Conservation (phyloP, 2,329 filamentous ascomycete genomes). For the Alternaria consortialis region DNA sequence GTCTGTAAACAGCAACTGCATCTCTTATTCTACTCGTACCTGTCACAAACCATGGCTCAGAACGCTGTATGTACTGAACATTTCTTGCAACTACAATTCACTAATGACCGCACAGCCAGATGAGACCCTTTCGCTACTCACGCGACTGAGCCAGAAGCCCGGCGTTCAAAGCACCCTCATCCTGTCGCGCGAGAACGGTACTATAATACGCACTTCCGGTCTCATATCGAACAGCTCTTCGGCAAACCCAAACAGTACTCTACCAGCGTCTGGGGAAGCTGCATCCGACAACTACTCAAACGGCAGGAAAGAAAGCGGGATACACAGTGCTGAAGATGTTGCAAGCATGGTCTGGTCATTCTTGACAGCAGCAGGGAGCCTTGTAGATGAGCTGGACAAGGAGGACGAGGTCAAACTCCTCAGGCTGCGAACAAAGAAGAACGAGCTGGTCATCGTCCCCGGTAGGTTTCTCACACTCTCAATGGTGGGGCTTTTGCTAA, state of each 20-base stretch:
- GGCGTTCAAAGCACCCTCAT: constrained; percentile 82
- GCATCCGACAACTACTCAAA: constrained; percentile 44
- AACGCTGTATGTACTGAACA: constrained; percentile 29
- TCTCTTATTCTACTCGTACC: constrained; percentile 1
- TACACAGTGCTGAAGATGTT: constrained; percentile 74
- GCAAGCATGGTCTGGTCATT: constrained; percentile 80
- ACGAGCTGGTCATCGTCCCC: constrained; percentile 84
- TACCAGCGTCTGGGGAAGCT: constrained; percentile 47
- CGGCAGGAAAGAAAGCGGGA: constrained; percentile 54
- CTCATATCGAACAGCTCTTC: constrained; percentile 68
- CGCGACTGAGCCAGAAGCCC: constrained; percentile 77
- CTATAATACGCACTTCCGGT: constrained; percentile 79
- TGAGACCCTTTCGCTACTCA: constrained; percentile 71
- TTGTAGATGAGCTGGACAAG: constrained; percentile 77
- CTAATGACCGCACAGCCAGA: constrained; percentile 50
- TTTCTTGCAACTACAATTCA: background rate
- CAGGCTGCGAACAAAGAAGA: constrained; percentile 81
- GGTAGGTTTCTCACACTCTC: constrained; percentile 47
- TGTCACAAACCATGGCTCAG: constrained; percentile 37
- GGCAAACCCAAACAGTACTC: constrained; percentile 54
- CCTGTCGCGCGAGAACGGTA: constrained; percentile 74
- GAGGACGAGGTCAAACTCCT: constrained; percentile 83
- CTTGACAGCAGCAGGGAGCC: constrained; percentile 71
- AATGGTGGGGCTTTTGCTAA: constrained; percentile 21
- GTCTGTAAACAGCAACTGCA: constrained; percentile 16